Base-by-base conservation (phyloP, 805 yeast genomes). In the Cyberlindnera misumaiensis region DNA sequence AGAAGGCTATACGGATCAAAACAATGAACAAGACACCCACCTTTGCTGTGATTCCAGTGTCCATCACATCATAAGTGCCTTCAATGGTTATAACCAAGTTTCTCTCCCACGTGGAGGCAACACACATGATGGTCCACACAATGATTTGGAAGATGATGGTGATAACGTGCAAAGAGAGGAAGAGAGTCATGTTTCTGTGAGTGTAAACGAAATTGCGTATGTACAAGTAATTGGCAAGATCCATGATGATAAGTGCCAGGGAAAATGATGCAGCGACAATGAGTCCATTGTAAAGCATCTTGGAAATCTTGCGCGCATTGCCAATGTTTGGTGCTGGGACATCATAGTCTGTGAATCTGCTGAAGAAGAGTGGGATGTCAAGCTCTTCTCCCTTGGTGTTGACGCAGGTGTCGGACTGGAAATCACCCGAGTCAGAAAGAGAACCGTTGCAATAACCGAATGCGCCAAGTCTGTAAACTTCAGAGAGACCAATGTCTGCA, bases 121-220 rank as follows among this genome's bases (percentile, higher is more conserved):
- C 35, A 15, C 35, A 32, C 35, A 32, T 32, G 9, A 32, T 10
- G 15, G 35, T 16, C 35, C 35, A 32, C 18, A 32, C 25, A 24
- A 32, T 26, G 13, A 15, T 16, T 8, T 16, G 29, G 25, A 14
- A 18, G 10, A 32, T 22, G 16, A 32, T 32, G 25, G 16, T 14
- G 6, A 15, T 5, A 5, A 32, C 4, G 9, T 24, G 18, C 20
- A 15, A 12, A 2, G 13, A 24, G 11, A 32, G 11, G 20, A 16
- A 32, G 11, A 25, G 9, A 9, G 24, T 32, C 26, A 32, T 7
- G 14, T 14, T 32, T n/a, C 14, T 14, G n/a, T 15, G 13, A 8
- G 35, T 24, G 24, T 32, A 32, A 2, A 5, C 3, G n/a, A 15
- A n/a, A 3, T 29, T 22, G 15, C 28, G 14, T 9, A 32, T 2